These are phyloP conservation scores for Aspergillaceae sp. DNA, from an alignment of 2,329 filamentous ascomycete genomes.

Conservation along the genomic window DNA sequence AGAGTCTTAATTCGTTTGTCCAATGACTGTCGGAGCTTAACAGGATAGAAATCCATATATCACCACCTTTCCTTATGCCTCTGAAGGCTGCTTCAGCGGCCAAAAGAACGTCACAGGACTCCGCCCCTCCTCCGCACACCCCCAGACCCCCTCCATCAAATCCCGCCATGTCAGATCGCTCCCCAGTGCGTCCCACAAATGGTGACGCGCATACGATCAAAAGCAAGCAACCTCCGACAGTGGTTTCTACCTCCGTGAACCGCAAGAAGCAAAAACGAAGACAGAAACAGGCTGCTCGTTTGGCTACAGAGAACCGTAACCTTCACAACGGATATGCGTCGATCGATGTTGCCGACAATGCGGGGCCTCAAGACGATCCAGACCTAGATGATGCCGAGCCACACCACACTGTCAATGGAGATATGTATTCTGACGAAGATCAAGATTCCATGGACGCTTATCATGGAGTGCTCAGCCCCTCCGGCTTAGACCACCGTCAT, in stretches of 20 bases:
- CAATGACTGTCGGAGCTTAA: slow-evolving; percentile 9
- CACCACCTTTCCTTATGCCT: background rate
- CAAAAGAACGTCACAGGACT: slow-evolving; percentile 3
- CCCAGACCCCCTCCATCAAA: slow-evolving; percentile 9
- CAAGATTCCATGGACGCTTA: slow-evolving; percentile 35
- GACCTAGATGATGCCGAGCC: slow-evolving; percentile 28
- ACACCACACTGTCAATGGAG: slow-evolving; percentile 43
- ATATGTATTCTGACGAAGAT: slow-evolving; percentile 50
- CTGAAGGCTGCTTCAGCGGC: background rate
- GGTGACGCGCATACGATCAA: slow-evolving; percentile 18
- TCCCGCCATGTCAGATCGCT: slow-evolving; percentile 23
- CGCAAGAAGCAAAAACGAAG: slow-evolving; percentile 93
- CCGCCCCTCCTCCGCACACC: slow-evolving; percentile 13
- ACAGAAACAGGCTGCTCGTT: slow-evolving; percentile 69
- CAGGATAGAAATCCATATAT: slow-evolving; percentile 2
- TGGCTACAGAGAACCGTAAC: slow-evolving; percentile 47
- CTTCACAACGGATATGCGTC: slow-evolving; percentile 21
- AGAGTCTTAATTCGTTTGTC: background rate
- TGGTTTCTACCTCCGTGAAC: slow-evolving; percentile 54
- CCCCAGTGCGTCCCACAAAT: slow-evolving; percentile 21
- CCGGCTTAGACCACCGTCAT: slow-evolving; percentile 3
- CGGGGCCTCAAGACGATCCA: slow-evolving; percentile 21
- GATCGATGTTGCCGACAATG: slow-evolving; percentile 20
- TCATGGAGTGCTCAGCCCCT: slow-evolving; percentile 10
- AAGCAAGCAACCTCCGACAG: slow-evolving; percentile 8